Evolutionary conservation across 352 stramenopile species (phyloP).

Genomic region (Globisporangium nunn): DNA sequence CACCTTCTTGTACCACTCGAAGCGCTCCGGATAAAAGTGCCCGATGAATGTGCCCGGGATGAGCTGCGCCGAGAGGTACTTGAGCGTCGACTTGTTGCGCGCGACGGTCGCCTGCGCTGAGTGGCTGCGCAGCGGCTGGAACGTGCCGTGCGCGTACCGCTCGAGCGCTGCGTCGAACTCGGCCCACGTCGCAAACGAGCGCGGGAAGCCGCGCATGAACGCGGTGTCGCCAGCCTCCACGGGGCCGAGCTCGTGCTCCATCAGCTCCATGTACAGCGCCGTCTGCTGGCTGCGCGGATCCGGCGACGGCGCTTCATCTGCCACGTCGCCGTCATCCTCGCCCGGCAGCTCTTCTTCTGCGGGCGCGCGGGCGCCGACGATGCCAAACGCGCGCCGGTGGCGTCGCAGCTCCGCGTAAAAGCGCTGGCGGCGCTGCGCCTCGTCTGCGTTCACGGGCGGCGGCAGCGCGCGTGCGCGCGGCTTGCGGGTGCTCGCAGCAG

Average conservation of each 20-base stretch:
- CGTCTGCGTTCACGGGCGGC: not conserved
- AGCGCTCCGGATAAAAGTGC: conserved; percentile 3
- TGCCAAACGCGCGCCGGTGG: conserved; percentile 2
- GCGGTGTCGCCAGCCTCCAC: not conserved
- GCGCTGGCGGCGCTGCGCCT: conserved; percentile 1
- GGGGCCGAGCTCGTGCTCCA: conserved; percentile 2
- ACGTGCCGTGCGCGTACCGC: conserved; percentile 1
- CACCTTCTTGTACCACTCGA: conserved; percentile 10
- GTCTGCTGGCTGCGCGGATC: not conserved
- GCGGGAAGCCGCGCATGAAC: conserved; percentile 5
- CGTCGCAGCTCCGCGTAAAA: conserved; percentile 2
- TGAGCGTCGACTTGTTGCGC: conserved; percentile 7
- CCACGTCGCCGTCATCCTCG: not conserved
- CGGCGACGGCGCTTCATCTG: not conserved
- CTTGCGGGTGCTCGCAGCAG: not conserved
- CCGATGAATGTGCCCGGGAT: conserved; percentile 7
- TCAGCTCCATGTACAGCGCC: conserved; percentile 1
- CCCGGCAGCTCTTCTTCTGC: not conserved
- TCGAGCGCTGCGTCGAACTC: conserved; percentile 3
- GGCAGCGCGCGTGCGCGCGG: not conserved
- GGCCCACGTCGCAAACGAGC: conserved; percentile 1
- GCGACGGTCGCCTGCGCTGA: not conserved
- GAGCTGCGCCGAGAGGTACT: conserved; percentile 3
- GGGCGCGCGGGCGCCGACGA: not conserved
- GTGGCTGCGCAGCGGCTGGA: conserved; percentile 3